Evolutionary conservation across 2,329 filamentous ascomycete species (phyloP), one percentile per base, ranked within the genome.

Genomic region (Cytospora schulzeri): DNA sequence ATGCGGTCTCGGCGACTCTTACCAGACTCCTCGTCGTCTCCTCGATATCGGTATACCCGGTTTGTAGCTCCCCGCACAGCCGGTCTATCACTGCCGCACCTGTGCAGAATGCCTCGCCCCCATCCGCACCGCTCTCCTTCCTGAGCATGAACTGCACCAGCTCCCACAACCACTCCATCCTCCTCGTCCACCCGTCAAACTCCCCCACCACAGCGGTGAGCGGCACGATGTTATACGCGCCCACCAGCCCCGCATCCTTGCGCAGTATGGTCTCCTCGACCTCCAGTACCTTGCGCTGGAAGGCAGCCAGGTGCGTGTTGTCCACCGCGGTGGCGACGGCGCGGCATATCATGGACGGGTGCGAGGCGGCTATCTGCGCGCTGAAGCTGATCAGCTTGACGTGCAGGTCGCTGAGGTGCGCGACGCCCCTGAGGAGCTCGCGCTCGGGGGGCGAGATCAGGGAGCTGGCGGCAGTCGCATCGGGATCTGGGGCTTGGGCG

Each of bases 221-320:
- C 3, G 95, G 94, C 26, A 98, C 94, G 67, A 97, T 96, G 67
- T 94, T 90, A 75, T 97, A 97, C 1, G 91, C 94, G 51, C 94
- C 94, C 1, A 98, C 94, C 65, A 91, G 86, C 8, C 81, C 85
- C 2, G 93, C 84, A 79, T 97, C 92, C 71, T 88, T 86, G 54
- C 83, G 85, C 58, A 98, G 78, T 29, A 99, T 91, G 15, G 84
- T 84, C 64, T 84, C 85, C 77, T 99, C 95, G 4, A 97, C 92
- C 61, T 93, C 87, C 11, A 98, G 80, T 6, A 98, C 88, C 73
- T 92, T 93, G 53, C 84, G 83, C 75, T 96, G 93, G 70, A 98
- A 98, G 12, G 84, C 85, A 8, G 87, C 86, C 5, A 99, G 84
- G 70, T 97, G 92, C 33, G 85, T 81, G 1, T 90, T 86, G 28